Base-by-base conservation (phyloP, 2,329 filamentous ascomycete genomes). In the Alternaria burnsii region DNA sequence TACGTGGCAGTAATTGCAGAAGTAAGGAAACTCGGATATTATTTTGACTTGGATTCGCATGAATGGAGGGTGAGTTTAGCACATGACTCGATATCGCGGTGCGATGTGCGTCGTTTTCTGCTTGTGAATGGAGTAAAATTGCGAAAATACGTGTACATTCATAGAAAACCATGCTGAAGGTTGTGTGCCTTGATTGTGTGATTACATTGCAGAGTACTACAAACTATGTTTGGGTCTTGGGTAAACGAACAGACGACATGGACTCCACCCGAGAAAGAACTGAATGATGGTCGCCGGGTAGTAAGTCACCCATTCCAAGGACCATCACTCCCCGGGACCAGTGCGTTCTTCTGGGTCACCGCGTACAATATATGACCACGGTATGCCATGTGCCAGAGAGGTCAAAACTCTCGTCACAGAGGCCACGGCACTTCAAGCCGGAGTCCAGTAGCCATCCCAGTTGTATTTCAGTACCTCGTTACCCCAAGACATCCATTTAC, bases 401-500 rank as follows among this genome's bases (percentile, higher is more conserved):
- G 20, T 40, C 18, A 36, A 42, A 4, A n/a, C 40, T 16, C 16
- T 24, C 20, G 9, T 26, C 24, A 6, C 26, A 58, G 18, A 53
- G 20, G 18, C 12, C n/a, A 12, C 48, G 22, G 42, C 42, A 14
- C 32, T 54, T 54, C 34, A 30, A 14, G 42, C 50, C 12, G 38
- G 11, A 11, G 61, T 54, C 86, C 86, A 88, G 70, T 82, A 85
- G 7, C 80, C 79, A 7, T 82, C 76, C 60, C 84, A 82, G 71
- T 94, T 92, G 69, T 91, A 93, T 62, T 86, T 86, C 58, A 92
- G 76, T 9, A 87, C 89, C 70, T 94, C 88, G 67, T 93, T 85
- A 3, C 92, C 92, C 91, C 90, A 94, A 28, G 86, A 86, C 85
- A 88, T 91, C 91, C 92, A 94, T 0, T 90, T 90, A 8, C 87